Evolutionary conservation across 2,329 filamentous ascomycete species (phyloP).

Genomic region (Verticillium alfalfae): DNA sequence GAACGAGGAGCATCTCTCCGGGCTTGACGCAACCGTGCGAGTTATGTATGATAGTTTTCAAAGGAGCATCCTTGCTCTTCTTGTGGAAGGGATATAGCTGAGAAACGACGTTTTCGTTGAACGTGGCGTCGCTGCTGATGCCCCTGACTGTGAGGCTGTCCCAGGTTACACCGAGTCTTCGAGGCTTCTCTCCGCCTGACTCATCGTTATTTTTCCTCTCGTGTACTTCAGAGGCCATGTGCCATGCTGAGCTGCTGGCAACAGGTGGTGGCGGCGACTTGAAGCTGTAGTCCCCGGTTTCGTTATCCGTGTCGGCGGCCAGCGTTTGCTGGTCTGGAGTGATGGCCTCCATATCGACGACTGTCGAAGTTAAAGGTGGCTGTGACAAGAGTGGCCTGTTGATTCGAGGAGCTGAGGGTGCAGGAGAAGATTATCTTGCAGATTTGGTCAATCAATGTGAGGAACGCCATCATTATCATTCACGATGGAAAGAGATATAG

Average conservation of each 20-base stretch:
- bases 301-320: background rate
- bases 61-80: constrained; percentile 8
- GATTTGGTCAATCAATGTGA: too few relatives aligned
- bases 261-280: background rate
- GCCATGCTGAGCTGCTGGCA: background rate
- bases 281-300: background rate
- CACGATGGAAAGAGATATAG: too few relatives aligned
- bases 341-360: background rate
- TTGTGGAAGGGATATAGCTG: background rate
- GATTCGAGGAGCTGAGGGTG: too few relatives aligned
- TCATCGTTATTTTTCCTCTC: background rate
- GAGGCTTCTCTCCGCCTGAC: background rate
- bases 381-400: too few relatives aligned
- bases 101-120: constrained; percentile 14
- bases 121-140: constrained; percentile 8
- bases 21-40: constrained; percentile 51
- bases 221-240: background rate
- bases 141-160: constrained; percentile 13
- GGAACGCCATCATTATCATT: too few relatives aligned
- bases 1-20: constrained; percentile 52
- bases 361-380: background rate
- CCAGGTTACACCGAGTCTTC: constrained; percentile 15
- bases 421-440: too few relatives aligned
- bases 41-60: constrained; percentile 35
- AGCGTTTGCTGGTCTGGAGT: background rate